Conservation (phyloP, 352 stramenopile species). For the Phytophthora citricola region DNA sequence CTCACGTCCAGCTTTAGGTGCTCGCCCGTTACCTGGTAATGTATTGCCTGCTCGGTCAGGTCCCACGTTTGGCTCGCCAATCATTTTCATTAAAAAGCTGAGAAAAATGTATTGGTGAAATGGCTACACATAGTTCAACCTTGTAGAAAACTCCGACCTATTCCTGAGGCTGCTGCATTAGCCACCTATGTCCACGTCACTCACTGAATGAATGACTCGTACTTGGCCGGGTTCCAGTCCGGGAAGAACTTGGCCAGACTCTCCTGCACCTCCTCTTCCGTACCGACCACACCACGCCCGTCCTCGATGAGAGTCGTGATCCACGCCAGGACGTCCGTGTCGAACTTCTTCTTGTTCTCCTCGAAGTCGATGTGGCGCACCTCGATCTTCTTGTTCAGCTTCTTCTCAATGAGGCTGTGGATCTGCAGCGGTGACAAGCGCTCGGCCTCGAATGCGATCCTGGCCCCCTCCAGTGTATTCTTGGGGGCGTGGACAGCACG, state of each 20-base stretch:
- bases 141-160: no score
- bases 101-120: no score
- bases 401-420: constrained; percentile 24
- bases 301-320: constrained; percentile 26
- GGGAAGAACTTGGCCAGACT: constrained; percentile 31
- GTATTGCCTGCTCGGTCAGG: constrained; percentile 8
- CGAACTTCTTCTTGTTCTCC: constrained; percentile 31
- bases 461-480: constrained; percentile 14
- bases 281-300: constrained; percentile 17
- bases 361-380: constrained; percentile 19
- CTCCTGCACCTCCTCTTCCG: constrained; percentile 18
- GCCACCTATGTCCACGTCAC: no score
- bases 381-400: constrained; percentile 36
- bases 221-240: constrained; percentile 31
- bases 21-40: constrained; percentile 3
- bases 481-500: constrained; percentile 12
- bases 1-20: constrained; percentile 23
- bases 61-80: constrained; percentile 8
- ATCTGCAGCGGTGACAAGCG: constrained; percentile 27
- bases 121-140: no score
- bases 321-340: constrained; percentile 22
- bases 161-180: no score
- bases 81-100: no score
- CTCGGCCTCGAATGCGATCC: constrained; percentile 20
- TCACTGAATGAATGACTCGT: constrained; percentile 29